Evolutionary conservation across 2,329 filamentous ascomycete species (phyloP).

Genomic region (Claviceps sp.): DNA sequence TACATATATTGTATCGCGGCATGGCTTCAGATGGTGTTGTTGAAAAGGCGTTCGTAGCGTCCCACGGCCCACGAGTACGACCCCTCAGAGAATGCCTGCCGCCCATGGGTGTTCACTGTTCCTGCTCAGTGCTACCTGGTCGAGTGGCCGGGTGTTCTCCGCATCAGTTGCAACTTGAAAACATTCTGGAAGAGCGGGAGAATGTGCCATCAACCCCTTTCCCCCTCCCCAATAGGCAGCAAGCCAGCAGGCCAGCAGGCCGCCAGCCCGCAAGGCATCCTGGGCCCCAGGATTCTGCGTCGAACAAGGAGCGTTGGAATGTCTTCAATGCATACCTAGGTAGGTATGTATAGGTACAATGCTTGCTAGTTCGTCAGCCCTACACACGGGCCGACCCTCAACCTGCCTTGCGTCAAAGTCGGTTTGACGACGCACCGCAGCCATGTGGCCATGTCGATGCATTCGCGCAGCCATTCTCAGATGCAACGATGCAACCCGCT

Average conservation of each 20-base stretch:
- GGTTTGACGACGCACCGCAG: slow-evolving; percentile 3
- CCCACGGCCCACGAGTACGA: no score
- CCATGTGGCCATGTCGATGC: slow-evolving; percentile 1
- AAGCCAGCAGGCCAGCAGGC: neutral
- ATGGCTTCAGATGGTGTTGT: no score
- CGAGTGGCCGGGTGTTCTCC: neutral
- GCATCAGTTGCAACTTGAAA: slow-evolving; percentile 3
- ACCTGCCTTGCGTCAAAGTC: slow-evolving; percentile 2
- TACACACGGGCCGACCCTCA: slow-evolving; percentile 6
- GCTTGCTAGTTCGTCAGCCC: slow-evolving; percentile 5
- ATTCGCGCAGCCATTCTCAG: neutral
- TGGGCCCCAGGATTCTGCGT: slow-evolving; percentile 5
- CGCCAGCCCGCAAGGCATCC: neutral
- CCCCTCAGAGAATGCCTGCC: no score
- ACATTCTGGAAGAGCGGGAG: slow-evolving; percentile 4
- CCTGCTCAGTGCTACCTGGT: neutral
- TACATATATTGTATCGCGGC: no score
- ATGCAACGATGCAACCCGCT: neutral
- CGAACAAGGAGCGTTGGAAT: slow-evolving; percentile 5
- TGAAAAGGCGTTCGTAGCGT: no score
- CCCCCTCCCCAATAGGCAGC: no score
- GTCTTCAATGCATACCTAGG: slow-evolving; percentile 3
- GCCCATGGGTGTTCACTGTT: neutral
- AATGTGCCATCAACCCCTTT: neutral
- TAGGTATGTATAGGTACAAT: neutral